Base-by-base conservation (phyloP, 139 green algal genomes). In the Ulvella scutata region DNA sequence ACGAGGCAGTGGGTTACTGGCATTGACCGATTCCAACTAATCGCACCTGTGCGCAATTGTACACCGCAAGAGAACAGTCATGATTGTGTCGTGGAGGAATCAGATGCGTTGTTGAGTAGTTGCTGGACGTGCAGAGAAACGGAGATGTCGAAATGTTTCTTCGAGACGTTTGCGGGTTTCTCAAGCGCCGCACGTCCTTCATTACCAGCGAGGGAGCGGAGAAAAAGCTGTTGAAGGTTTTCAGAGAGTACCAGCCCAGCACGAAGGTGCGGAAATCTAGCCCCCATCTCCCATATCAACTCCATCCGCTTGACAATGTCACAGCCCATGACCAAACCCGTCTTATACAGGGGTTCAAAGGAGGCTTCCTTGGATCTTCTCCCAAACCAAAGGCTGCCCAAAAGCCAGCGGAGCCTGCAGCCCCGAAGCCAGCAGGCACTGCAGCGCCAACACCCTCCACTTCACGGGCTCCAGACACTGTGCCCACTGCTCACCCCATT, bases 131-230 rank as follows among this genome's bases (percentile, higher is more conserved):
- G 23, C 60, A 62, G 4, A 43, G 74, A 17, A 29, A 85, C 26
- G 80, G 82, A 23, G 74, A 90, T 33, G 33, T 75, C 0, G 21
- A 80, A 6, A 43, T 78, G 39, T 85, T 89, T 34, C 77, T 93
- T 21, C 44, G 62, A 9, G 74, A 72, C 3, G 78, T 88, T 0
- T 82, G 91, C 3, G 79, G 34, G 4, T 91, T 89, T 72, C 67
- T 91, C 3, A 73, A 86, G 73, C 80, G 83, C 23, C 84, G 84
- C n/a, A 86, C 77, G 10, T 82, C 83, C 74, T 90, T 91, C 74
- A 88, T 90, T 51, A 84, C 86, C 61, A 51, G 82, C 17, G 78
- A 74, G 2, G 86, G 85, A 62, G 75, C 83, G 0, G 76, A 81
- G 26, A 80, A 78, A 37, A 74, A 73, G 10, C 59, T 90, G 67